These are phyloP conservation scores for Avena atlantica DNA, from an alignment of 176 grass and related monocot genomes.

Conservation along the genomic window DNA sequence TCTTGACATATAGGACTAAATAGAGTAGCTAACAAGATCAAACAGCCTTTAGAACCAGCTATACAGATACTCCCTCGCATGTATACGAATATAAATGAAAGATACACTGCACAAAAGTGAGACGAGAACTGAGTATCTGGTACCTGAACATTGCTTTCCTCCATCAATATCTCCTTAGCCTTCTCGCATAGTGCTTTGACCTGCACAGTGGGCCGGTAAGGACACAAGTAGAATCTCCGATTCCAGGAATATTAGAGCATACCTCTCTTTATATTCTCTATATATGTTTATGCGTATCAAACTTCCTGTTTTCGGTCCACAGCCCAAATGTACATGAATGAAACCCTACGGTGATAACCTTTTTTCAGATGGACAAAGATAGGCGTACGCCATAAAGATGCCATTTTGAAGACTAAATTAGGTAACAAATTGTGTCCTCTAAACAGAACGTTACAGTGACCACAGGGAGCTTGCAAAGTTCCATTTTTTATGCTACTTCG, in stretches of 20 bases:
- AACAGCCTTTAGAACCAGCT: not conserved
- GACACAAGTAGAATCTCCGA: not conserved
- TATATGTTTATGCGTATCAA: slow-evolving; percentile 36
- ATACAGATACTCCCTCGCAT: not conserved
- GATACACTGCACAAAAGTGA: slow-evolving; percentile 18
- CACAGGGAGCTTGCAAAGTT: not conserved
- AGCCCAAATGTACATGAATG: slow-evolving; percentile 11
- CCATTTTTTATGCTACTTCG: slow-evolving; percentile 30
- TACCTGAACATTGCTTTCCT: slow-evolving; percentile 99
- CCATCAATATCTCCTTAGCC: slow-evolving; percentile 96
- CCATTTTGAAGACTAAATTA: not conserved
- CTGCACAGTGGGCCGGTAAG: slow-evolving; percentile 47
- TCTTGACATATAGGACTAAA: not conserved
- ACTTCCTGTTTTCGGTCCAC: slow-evolving; percentile 28
- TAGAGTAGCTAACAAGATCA: slow-evolving; percentile 10
- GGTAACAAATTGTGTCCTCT: not conserved
- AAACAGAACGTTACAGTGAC: not conserved
- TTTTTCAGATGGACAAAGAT: not conserved
- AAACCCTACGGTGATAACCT: not conserved
- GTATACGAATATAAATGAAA: slow-evolving; percentile 1
- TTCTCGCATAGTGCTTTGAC: slow-evolving; percentile 91
- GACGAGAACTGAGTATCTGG: slow-evolving; percentile 3
- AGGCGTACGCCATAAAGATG: not conserved
- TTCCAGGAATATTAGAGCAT: slow-evolving; percentile 46
- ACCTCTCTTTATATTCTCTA: too few species aligned